Percentiles rank a stretch among this genome's conserved stretches.
These are phyloP conservation scores for Alternaria triticimaculans DNA, from an alignment of 2,329 filamentous ascomycete genomes.

Conservation along the genomic window DNA sequence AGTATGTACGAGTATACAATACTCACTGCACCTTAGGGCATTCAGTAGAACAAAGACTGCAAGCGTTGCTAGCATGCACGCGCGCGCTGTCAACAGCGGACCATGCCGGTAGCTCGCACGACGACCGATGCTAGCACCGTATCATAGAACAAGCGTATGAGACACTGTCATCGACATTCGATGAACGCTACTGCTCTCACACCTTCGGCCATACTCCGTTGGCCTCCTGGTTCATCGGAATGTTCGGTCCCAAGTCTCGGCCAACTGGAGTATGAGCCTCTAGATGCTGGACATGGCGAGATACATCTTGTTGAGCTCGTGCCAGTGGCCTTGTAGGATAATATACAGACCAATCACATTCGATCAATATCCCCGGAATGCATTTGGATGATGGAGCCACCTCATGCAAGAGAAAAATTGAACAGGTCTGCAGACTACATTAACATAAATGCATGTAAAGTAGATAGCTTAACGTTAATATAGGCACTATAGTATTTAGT, in stretches of 20 bases:
- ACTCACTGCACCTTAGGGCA: not conserved
- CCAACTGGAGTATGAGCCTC: not conserved
- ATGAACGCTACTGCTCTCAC: not conserved
- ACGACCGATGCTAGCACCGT: not conserved
- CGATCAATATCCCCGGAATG: not conserved
- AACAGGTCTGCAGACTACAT: too few species aligned
- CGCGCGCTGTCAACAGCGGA: not conserved
- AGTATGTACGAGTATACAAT: not conserved
- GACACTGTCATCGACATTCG: not conserved
- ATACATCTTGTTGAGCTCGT: not conserved
- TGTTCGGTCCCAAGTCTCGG: not conserved
- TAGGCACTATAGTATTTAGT: too few species aligned
- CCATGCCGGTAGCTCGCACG: not conserved
- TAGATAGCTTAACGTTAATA: too few species aligned
- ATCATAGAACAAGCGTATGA: not conserved
- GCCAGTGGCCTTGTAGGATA: rapidly evolving
- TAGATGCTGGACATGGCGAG: not conserved
- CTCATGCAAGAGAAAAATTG: too few species aligned
- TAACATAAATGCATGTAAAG: too few species aligned
- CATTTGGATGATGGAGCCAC: not conserved
- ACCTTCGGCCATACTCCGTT: not conserved
- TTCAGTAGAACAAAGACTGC: not conserved
- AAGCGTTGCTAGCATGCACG: not conserved
- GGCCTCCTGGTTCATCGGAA: not conserved
- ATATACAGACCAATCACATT: not conserved